Evolutionary conservation across 2,329 filamentous ascomycete species (phyloP).

Genomic region (Coniosporium tulheliwenetii): DNA sequence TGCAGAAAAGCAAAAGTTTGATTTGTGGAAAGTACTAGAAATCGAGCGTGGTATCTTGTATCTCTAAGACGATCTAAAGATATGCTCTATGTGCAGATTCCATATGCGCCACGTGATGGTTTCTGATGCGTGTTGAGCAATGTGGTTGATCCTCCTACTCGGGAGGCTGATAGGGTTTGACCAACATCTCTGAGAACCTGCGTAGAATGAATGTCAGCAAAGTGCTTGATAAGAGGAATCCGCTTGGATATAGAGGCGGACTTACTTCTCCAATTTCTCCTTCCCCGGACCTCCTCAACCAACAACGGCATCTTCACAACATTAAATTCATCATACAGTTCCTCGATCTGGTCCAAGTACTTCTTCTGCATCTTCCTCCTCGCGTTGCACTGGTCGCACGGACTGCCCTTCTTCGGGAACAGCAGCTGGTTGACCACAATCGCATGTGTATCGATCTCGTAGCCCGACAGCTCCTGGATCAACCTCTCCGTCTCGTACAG

Average conservation of each 20-base stretch:
- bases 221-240: not conserved
- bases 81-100: too few relatives aligned
- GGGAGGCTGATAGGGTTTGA: conserved; percentile 60
- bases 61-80: too few relatives aligned
- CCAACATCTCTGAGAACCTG: conserved; percentile 68
- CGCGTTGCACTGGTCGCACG: conserved; percentile 90
- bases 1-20: too few relatives aligned
- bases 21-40: too few relatives aligned
- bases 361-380: conserved; percentile 98
- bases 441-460: conserved; percentile 88
- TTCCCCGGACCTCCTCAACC: conserved; percentile 89
- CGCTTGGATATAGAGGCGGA: conserved; percentile 3
- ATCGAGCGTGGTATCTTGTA: too few relatives aligned
- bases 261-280: conserved; percentile 67
- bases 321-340: conserved; percentile 97
- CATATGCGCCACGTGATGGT: too few relatives aligned
- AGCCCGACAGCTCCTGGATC: conserved; percentile 93
- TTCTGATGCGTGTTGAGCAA: not conserved
- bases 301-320: conserved; percentile 96
- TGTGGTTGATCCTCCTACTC: conserved; percentile 8
- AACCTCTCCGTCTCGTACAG: conserved; percentile 98
- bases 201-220: conserved; percentile 5
- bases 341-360: conserved; percentile 96
- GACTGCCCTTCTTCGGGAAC: conserved; percentile 72
- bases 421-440: conserved; percentile 98